Evolutionary conservation across 805 yeast species (phyloP).

Genomic region (Candida schatavii): DNA sequence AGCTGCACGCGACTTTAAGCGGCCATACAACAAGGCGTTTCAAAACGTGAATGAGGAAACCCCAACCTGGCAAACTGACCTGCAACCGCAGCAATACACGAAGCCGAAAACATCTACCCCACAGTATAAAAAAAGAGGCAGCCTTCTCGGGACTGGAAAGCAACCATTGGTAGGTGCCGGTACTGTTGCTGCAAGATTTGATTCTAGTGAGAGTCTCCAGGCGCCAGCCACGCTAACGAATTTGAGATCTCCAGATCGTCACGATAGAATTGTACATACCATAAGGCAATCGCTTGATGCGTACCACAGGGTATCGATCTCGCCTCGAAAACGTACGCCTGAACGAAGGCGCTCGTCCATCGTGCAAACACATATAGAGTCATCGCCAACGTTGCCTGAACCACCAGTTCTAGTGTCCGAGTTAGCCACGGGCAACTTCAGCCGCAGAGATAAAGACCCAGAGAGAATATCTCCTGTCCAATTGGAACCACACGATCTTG

Average conservation of each 20-base stretch:
- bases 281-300: constrained; percentile 30
- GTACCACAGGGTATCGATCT: constrained; percentile 28
- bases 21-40: constrained; percentile 14
- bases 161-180: background rate
- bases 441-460: constrained; percentile 8
- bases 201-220: constrained; percentile 23
- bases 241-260: constrained; percentile 7
- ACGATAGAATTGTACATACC: constrained; percentile 26
- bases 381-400: constrained; percentile 44
- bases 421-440: constrained; percentile 19
- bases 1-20: constrained; percentile 11
- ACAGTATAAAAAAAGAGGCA: constrained; percentile 16
- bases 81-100: constrained; percentile 7
- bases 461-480: constrained; percentile 15
- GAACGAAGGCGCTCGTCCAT: constrained; percentile 27
- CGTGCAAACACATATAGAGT: constrained; percentile 33
- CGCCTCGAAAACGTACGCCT: constrained; percentile 30
- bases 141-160: constrained; percentile 6
- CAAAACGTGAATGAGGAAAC: constrained; percentile 23
- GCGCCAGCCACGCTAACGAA: constrained; percentile 18
- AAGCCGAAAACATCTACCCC: constrained; percentile 18
- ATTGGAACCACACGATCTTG: constrained; percentile 3
- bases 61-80: constrained; percentile 35
- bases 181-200: constrained; percentile 11
- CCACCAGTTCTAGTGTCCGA: constrained; percentile 42